Base-by-base conservation (phyloP, 805 yeast genomes). In the Sugiyamaella qingdaonensis region DNA sequence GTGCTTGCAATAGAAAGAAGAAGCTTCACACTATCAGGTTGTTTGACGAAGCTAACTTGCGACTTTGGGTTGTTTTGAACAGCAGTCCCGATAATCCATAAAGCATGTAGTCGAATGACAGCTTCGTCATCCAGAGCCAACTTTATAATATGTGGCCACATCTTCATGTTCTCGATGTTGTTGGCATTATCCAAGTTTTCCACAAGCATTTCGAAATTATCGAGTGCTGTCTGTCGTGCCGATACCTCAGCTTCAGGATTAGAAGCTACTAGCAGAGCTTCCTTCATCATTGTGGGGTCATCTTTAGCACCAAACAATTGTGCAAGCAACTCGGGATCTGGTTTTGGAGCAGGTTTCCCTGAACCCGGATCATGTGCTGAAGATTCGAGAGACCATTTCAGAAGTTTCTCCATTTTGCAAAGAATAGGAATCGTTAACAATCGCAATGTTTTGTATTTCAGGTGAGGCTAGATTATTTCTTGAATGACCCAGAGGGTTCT, bases 161-260 rank as follows among this genome's bases (percentile, higher is more conserved):
- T 76, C 58, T 82, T 80, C 74, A 91, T 66, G 61, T 85, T 86
- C 58, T 87, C 92, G 59, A 92, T 84, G 63, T 89, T 89, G 70
- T 92, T 91, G 21, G 98, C 98, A 68, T 94, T 94, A 68, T 94
- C 98, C 55, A 92, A 70, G 63, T 90, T 90, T 66, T 92, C 98
- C 47, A 94, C 85, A 49, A 92, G 74, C 92, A 91, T 89, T 67
- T 92, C 97, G 63, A 92, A 86, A 67, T 89, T 88, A 59, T 92
- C 97, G 55, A 90, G 78, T 0, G 97, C 96, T 8, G 80, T 78
- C 49, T 84, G 74, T 61, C 85, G 86, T 61, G 77, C 77, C 39
- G 86, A 92, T 19, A 79, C 61, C 7, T 78, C 78, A 2, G 82
- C 81, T 46, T 82, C 85, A 5, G 80, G 78, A 61, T 80, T 75